phyloP scores from a whole-genome alignment of 805 yeast species.

The Starmerella potacharoeniae region DNA sequence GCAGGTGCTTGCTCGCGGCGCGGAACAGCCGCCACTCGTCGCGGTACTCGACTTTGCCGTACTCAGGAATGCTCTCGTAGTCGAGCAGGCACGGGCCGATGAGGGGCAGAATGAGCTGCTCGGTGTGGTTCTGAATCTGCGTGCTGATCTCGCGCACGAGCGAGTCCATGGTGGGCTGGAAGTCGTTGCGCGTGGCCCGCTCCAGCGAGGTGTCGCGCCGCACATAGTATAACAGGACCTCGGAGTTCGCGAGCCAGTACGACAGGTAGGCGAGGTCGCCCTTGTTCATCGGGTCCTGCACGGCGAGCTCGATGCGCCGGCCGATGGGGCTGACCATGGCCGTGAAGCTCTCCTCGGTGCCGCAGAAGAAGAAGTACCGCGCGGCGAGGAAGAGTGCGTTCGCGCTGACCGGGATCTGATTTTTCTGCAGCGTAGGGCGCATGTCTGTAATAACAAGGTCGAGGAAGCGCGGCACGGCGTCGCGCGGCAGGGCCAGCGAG shows the following conservation, averaged over 20 bases:
- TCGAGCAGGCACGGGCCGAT: slow-evolving; percentile 35
- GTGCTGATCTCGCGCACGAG: slow-evolving; percentile 10
- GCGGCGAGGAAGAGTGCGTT: slow-evolving; percentile 33
- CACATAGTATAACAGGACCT: slow-evolving; percentile 66
- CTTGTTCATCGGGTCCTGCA: slow-evolving; percentile 23
- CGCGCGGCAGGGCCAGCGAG: slow-evolving; percentile 31
- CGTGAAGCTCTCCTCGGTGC: slow-evolving; percentile 20
- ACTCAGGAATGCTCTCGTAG: slow-evolving; percentile 73
- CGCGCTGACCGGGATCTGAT: slow-evolving; percentile 34
- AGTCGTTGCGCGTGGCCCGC: slow-evolving; percentile 23
- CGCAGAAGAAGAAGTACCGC: slow-evolving; percentile 32
- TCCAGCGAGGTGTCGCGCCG: slow-evolving; percentile 45
- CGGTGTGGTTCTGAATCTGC: slow-evolving; percentile 10
- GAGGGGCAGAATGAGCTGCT: slow-evolving; percentile 17
- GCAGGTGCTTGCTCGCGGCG: slow-evolving; percentile 25
- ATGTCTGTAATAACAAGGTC: slow-evolving; percentile 30
- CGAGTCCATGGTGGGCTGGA: slow-evolving; percentile 14
- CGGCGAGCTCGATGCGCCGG: slow-evolving; percentile 27
- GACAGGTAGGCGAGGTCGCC: slow-evolving; percentile 39
- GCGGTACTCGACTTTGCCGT: slow-evolving; percentile 63
- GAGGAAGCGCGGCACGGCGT: slow-evolving; percentile 30
- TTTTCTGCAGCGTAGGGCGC: slow-evolving; percentile 29
- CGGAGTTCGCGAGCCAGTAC: slow-evolving; percentile 79
- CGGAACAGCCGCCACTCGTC: slow-evolving; percentile 56
- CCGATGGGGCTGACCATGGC: slow-evolving; percentile 27